A percentile compares a stretch with the other conserved stretches of the same genome.
Evolutionary conservation across 805 yeast genomes (phyloP).

Genomic region (Peterozyma xylosa): DNA sequence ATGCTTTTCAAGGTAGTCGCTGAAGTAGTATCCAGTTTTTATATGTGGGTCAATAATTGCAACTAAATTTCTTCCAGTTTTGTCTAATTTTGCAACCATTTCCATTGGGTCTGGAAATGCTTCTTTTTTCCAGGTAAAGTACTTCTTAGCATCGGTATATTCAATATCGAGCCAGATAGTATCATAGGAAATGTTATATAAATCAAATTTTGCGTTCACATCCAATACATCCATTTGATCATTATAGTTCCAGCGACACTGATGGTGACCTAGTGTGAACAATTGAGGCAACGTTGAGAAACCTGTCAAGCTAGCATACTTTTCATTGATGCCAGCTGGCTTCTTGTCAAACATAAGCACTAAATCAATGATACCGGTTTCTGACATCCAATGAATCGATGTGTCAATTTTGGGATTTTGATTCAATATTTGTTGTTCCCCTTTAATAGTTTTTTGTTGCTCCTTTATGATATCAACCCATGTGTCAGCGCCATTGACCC

Average conservation of each 20-base stretch:
- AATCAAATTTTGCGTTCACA: slow-evolving; percentile 65
- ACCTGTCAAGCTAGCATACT: slow-evolving; percentile 71
- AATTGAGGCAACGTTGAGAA: slow-evolving; percentile 63
- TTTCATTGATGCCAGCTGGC: slow-evolving; percentile 45
- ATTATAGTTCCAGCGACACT: slow-evolving; percentile 96
- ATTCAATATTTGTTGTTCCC: slow-evolving; percentile 9
- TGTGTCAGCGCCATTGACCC: slow-evolving; percentile 93
- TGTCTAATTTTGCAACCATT: slow-evolving; percentile 59
- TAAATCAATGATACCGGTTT: slow-evolving; percentile 76
- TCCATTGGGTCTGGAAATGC: slow-evolving; percentile 67
- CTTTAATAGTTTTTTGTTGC: slow-evolving; percentile 12
- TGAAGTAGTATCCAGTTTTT: slow-evolving; percentile 61
- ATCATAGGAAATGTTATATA: slow-evolving; percentile 73
- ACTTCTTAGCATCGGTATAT: slow-evolving; percentile 79
- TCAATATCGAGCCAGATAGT: slow-evolving; percentile 94
- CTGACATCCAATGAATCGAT: slow-evolving; percentile 88
- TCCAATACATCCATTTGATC: slow-evolving; percentile 79
- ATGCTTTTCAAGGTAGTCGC: slow-evolving; percentile 38
- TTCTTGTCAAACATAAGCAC: slow-evolving; percentile 54
- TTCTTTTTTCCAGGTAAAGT: slow-evolving; percentile 82
- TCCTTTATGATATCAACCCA: slow-evolving; percentile 62
- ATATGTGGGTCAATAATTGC: slow-evolving; percentile 90
- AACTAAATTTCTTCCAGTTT: slow-evolving; percentile 73
- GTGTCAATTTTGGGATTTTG: slow-evolving; percentile 17
- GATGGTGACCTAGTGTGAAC: slow-evolving; percentile 86